phyloP scores from a whole-genome alignment of 2,329 filamentous ascomycete genomes.

The Cladosporium sp. region DNA sequence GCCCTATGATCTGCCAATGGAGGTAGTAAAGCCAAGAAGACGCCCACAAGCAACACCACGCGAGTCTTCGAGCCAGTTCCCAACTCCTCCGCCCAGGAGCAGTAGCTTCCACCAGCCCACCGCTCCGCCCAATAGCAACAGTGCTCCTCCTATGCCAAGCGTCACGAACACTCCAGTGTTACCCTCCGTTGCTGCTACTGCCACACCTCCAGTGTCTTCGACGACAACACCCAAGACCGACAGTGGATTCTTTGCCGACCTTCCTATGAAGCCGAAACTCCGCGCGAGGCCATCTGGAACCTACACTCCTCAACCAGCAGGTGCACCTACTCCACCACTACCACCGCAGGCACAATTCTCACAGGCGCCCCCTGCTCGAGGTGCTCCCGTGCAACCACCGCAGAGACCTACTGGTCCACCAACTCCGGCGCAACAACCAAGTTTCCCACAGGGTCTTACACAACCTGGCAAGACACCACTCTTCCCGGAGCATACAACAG shows the following conservation, averaged over 20 bases:
- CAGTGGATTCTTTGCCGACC: slow-evolving; percentile 51
- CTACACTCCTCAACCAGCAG: slow-evolving; percentile 30
- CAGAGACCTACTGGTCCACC: slow-evolving; percentile 22
- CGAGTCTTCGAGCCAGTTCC: slow-evolving; percentile 25
- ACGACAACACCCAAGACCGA: slow-evolving; percentile 32
- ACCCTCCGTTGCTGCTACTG: slow-evolving; percentile 37
- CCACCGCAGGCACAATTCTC: slow-evolving; percentile 21
- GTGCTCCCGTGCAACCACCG: slow-evolving; percentile 8
- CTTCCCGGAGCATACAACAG: slow-evolving; percentile 41
- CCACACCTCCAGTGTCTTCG: slow-evolving; percentile 22
- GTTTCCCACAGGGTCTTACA: slow-evolving; percentile 34
- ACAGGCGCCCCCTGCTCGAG: slow-evolving; percentile 20
- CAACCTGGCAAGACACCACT: slow-evolving; percentile 44
- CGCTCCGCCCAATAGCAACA: slow-evolving; percentile 17
- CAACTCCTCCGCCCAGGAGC: slow-evolving; percentile 58
- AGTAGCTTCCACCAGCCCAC: slow-evolving; percentile 53
- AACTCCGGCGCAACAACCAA: slow-evolving; percentile 26
- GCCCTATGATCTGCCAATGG: slow-evolving; percentile 92
- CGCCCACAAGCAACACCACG: slow-evolving; percentile 49
- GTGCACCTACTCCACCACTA: slow-evolving; percentile 19
- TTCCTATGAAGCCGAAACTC: slow-evolving; percentile 47
- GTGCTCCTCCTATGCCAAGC: slow-evolving; percentile 18
- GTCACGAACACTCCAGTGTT: slow-evolving; percentile 19
- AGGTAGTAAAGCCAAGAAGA: slow-evolving; percentile 72
- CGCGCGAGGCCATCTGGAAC: slow-evolving; percentile 32